These are phyloP conservation scores for Leccinum subspadiceum DNA, from an alignment of 1,284 basidiomycete genomes.

Conservation along the genomic window DNA sequence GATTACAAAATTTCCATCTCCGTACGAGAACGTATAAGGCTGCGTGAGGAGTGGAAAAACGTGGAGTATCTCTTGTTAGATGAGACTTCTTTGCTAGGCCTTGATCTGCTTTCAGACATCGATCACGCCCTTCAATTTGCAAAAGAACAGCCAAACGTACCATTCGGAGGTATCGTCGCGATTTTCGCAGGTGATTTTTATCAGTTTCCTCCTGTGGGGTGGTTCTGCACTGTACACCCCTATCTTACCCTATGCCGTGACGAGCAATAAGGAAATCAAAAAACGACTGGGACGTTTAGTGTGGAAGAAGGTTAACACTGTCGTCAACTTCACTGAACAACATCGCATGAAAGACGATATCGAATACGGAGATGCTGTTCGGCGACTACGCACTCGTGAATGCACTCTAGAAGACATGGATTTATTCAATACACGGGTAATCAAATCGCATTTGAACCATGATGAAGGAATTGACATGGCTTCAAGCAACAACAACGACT, in stretches of 20 bases:
- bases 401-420: conserved; percentile 30
- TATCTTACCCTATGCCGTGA: conserved; percentile 13
- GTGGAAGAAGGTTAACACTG: conserved; percentile 29
- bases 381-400: conserved; percentile 13
- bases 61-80: not conserved
- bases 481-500: not conserved
- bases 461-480: not conserved
- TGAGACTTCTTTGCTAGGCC: not conserved
- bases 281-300: conserved; percentile 17
- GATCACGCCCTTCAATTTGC: not conserved
- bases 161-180: not conserved
- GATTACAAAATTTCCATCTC: not conserved
- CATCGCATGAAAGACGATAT: conserved; percentile 31
- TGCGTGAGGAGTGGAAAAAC: not conserved
- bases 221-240: conserved; percentile 27
- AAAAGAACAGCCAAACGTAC: not conserved
- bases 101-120: not conserved
- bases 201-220: conserved; percentile 21
- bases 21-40: not conserved
- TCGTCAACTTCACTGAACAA: conserved; percentile 29
- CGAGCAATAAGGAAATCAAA: conserved; percentile 10
- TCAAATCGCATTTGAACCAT: conserved; percentile 16
- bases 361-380: conserved; percentile 29
- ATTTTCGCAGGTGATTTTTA: conserved; percentile 18
- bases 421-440: conserved; percentile 28